A percentile compares a stretch with the other conserved stretches of the same genome.
Conservation (phyloP, 257 asterid genomes). For the Ilex asprella region DNA sequence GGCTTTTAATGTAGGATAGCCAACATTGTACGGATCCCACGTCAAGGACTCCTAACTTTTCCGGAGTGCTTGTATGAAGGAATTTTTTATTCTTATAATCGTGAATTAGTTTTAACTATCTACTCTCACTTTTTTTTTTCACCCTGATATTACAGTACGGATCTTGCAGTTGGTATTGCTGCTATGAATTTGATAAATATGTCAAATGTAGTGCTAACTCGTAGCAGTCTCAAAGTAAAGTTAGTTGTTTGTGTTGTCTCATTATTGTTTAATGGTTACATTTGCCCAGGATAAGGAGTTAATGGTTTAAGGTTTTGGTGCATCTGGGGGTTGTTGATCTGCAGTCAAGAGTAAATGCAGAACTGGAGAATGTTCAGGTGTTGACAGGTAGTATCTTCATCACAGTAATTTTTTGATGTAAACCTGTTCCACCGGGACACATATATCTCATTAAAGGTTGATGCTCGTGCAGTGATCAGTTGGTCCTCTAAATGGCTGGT, state of each 20-base stretch:
- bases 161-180: neutral
- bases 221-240: no score
- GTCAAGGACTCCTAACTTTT: neutral
- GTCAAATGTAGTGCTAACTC: no score
- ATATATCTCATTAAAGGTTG: neutral
- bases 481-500: neutral
- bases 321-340: neutral
- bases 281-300: no score
- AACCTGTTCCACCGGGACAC: neutral
- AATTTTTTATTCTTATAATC: neutral
- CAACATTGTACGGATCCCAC: neutral
- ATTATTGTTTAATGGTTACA: no score
- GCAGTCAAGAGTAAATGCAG: neutral
- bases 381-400: neutral
- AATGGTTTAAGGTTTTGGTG: neutral
- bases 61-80: neutral
- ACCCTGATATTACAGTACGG: neutral
- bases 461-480: neutral
- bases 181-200: neutral
- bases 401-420: neutral
- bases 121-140: neutral
- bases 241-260: no score
- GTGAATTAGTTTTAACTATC: neutral
- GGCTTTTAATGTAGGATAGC: neutral
- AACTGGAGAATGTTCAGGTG: neutral